A percentile compares a stretch with the other conserved stretches of the same genome.
Evolutionary conservation across 2,329 filamentous ascomycete genomes (phyloP).

Genomic region (Elsinoe australis): DNA sequence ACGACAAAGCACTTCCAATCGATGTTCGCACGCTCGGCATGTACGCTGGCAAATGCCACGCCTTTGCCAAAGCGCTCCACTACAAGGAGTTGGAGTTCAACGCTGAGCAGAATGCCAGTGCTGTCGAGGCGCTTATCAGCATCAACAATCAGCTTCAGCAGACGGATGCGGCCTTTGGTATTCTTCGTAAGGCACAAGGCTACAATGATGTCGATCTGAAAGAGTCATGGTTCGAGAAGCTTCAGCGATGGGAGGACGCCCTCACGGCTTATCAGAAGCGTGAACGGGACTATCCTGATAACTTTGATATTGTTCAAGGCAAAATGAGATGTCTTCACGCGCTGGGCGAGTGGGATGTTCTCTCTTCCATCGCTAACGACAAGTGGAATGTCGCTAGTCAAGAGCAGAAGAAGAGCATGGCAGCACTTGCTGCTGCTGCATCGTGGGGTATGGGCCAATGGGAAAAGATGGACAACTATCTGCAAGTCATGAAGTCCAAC

Average conservation of each 20-base stretch:
- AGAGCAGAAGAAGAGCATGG: slow-evolving; percentile 84
- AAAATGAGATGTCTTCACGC: slow-evolving; percentile 99
- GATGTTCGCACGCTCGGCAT: slow-evolving; percentile 91
- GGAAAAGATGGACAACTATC: slow-evolving; percentile 96
- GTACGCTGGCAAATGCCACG: slow-evolving; percentile 93
- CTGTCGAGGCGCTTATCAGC: slow-evolving; percentile 93
- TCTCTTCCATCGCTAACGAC: slow-evolving; percentile 80
- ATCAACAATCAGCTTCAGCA: slow-evolving; percentile 99
- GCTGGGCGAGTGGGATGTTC: slow-evolving; percentile 90
- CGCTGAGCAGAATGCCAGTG: slow-evolving; percentile 90
- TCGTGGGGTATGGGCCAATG: slow-evolving; percentile 96
- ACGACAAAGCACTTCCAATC: slow-evolving; percentile 95
- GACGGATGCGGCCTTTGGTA: slow-evolving; percentile 97
- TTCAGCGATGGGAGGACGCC: slow-evolving; percentile 97
- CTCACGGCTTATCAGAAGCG: slow-evolving; percentile 84
- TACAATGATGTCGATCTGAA: slow-evolving; percentile 95
- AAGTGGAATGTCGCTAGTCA: slow-evolving; percentile 86
- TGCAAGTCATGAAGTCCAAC: slow-evolving; percentile 86
- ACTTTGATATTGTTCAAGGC: slow-evolving; percentile 95
- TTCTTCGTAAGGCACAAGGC: slow-evolving; percentile 87
- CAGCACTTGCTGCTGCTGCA: slow-evolving; percentile 85
- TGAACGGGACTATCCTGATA: slow-evolving; percentile 60
- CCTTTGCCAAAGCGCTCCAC: slow-evolving; percentile 94
- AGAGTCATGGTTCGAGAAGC: slow-evolving; percentile 98
- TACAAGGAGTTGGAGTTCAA: slow-evolving; percentile 99